Evolutionary conservation across 306 rosid genomes (phyloP).

Genomic region (Oemleria cerasiformis): DNA sequence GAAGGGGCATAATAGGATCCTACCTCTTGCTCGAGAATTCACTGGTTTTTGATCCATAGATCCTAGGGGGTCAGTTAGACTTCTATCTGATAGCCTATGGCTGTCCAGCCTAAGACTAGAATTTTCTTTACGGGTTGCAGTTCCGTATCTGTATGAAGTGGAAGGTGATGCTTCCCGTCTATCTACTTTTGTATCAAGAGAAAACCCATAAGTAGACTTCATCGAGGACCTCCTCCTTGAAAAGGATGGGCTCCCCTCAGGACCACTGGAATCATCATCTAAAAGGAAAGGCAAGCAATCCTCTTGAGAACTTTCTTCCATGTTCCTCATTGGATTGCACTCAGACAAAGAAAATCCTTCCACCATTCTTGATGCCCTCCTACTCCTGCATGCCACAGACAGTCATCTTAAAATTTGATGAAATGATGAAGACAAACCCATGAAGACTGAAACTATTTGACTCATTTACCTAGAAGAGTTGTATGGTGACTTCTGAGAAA

Average conservation of each 20-base stretch:
- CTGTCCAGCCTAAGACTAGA: conserved; percentile 41
- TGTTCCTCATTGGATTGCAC: conserved; percentile 42
- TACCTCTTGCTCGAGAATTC: conserved; percentile 58
- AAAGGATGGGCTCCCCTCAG: conserved; percentile 70
- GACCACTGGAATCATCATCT: conserved; percentile 83
- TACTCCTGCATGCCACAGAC: conserved; percentile 43
- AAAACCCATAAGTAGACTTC: conserved; percentile 81
- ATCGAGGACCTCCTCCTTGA: conserved; percentile 55
- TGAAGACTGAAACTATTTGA: conserved; percentile 21
- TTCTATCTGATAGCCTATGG: conserved; percentile 46
- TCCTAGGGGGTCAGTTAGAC: conserved; percentile 36
- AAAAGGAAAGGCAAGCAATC: conserved; percentile 82
- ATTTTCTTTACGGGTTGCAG: conserved; percentile 43
- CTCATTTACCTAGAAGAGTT: conserved; percentile 55
- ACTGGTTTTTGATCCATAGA: conserved; percentile 41
- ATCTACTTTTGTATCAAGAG: conserved; percentile 52
- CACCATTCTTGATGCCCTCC: conserved; percentile 50
- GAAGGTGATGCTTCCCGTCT: conserved; percentile 45
- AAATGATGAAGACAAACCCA: conserved; percentile 10
- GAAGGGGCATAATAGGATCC: neutral
- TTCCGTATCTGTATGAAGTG: conserved; percentile 39
- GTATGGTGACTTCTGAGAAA: conserved; percentile 50
- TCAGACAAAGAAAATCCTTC: conserved; percentile 49
- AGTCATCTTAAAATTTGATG: conserved; percentile 22
- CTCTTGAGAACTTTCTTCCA: conserved; percentile 72